A percentile compares a stretch with the other conserved stretches of the same genome.
Evolutionary conservation across 208 protist genomes (phyloP).

Genomic region (Angomonas deanei): DNA sequence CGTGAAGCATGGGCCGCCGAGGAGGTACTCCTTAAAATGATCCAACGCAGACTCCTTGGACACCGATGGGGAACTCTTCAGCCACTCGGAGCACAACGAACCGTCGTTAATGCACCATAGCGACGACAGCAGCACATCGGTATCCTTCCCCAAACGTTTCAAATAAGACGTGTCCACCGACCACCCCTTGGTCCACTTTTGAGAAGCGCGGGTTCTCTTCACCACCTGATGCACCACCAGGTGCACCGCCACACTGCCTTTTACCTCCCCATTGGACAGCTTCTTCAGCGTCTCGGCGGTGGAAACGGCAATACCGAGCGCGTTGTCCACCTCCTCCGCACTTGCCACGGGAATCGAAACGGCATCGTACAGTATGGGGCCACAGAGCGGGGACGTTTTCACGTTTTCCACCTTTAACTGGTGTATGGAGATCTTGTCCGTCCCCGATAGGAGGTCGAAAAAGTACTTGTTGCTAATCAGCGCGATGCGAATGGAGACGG

Average conservation of each 20-base stretch:
- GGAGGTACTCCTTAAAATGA: constrained; percentile 22
- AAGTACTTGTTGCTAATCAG: constrained; percentile 14
- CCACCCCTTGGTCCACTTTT: constrained; percentile 6
- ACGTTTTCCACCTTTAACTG: constrained; percentile 9
- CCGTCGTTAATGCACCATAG: constrained; percentile 33
- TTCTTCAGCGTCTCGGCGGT: not conserved
- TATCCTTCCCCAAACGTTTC: not conserved
- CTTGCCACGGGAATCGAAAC: constrained; percentile 14
- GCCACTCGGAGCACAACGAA: not conserved
- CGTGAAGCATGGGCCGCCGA: constrained; percentile 38
- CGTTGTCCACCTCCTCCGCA: constrained; percentile 21
- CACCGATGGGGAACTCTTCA: not conserved
- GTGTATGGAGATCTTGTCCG: not conserved
- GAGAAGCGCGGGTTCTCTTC: not conserved
- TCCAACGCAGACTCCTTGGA: not conserved
- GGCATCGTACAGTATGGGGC: constrained; percentile 17
- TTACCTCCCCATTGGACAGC: constrained; percentile 4
- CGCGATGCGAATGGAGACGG: constrained; percentile 19
- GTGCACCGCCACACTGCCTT: constrained; percentile 25
- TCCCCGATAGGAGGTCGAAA: constrained; percentile 21
- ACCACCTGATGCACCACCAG: constrained; percentile 26
- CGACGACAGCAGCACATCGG: constrained; percentile 26
- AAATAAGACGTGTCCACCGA: not conserved
- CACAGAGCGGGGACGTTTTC: constrained; percentile 37
- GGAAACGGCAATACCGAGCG: constrained; percentile 9